Percentiles rank a stretch among this genome's conserved stretches.
These are phyloP conservation scores for Candida sphagnicola DNA, from an alignment of 805 yeast species.

Conservation along the genomic window DNA sequence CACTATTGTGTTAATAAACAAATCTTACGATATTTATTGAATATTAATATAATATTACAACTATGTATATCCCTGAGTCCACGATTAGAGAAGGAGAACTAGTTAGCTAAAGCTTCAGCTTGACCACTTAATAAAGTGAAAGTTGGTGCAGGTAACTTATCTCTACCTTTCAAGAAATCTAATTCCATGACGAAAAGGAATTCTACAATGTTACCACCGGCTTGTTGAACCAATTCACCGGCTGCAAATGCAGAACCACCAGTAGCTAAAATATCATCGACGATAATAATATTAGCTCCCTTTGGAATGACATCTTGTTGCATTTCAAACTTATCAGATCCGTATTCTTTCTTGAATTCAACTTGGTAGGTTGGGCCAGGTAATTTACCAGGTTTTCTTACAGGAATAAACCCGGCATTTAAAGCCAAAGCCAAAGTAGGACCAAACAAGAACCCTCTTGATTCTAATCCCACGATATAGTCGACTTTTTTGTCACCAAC, in stretches of 20 bases:
- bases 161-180: slow-evolving; percentile 92
- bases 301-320: slow-evolving; percentile 77
- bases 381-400: slow-evolving; percentile 91
- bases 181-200: slow-evolving; percentile 90
- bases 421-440: slow-evolving; percentile 90
- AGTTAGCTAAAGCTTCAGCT: slow-evolving; percentile 40
- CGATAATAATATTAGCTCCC: slow-evolving; percentile 79
- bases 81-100: not conserved
- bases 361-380: slow-evolving; percentile 81
- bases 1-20: too few relatives aligned
- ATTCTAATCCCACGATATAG: slow-evolving; percentile 89
- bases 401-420: slow-evolving; percentile 89
- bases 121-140: slow-evolving; percentile 87
- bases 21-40: too few relatives aligned
- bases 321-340: slow-evolving; percentile 83
- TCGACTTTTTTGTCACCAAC: slow-evolving; percentile 68
- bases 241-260: slow-evolving; percentile 97
- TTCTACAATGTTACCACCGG: slow-evolving; percentile 72
- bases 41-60: too few relatives aligned
- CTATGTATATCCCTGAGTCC: too few relatives aligned
- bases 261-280: slow-evolving; percentile 96
- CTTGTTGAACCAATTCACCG: slow-evolving; percentile 68
- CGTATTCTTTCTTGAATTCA: slow-evolving; percentile 86
- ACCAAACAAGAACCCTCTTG: slow-evolving; percentile 95
- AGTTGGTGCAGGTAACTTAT: slow-evolving; percentile 78